Conservation (phyloP, 441 rosid genomes). For the Sinapis alba region DNA sequence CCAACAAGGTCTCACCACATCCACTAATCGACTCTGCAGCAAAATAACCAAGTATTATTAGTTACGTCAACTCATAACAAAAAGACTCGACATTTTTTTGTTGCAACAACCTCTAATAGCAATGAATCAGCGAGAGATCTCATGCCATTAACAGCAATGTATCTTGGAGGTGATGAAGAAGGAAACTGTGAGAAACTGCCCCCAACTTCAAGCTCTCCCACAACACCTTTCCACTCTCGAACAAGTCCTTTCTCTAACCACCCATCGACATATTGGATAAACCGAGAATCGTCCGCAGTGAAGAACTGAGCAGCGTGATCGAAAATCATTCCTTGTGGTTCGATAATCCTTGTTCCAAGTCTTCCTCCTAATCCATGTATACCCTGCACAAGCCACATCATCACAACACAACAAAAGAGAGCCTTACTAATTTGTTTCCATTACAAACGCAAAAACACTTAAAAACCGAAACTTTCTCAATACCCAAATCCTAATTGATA, state of each 20-base stretch:
- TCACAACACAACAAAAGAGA: background rate
- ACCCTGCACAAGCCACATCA: slow-evolving; percentile 50
- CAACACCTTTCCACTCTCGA: slow-evolving; percentile 60
- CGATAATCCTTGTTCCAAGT: slow-evolving; percentile 80
- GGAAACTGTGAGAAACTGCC: slow-evolving; percentile 64
- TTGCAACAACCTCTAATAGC: slow-evolving; percentile 57
- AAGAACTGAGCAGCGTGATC: slow-evolving; percentile 96
- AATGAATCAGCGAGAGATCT: slow-evolving; percentile 80
- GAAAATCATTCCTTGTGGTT: slow-evolving; percentile 61
- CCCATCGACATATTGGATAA: slow-evolving; percentile 60
- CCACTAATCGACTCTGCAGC: slow-evolving; percentile 61
- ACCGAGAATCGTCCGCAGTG: slow-evolving; percentile 66
- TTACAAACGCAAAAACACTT: background rate
- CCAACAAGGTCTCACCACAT: slow-evolving; percentile 93
- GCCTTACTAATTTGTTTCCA: slow-evolving; percentile 1
- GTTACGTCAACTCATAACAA: slow-evolving; percentile 13
- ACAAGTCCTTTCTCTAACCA: slow-evolving; percentile 82
- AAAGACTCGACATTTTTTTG: background rate
- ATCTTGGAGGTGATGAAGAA: slow-evolving; percentile 58
- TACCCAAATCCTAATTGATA: background rate
- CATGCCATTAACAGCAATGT: slow-evolving; percentile 82
- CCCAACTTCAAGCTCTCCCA: slow-evolving; percentile 82
- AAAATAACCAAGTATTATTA: background rate
- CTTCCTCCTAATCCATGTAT: slow-evolving; percentile 96
- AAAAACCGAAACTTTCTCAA: background rate